Evolutionary conservation across 257 asterid genomes (phyloP), one percentile per base, ranked within the genome.

Genomic region (Forsythia suspensa): DNA sequence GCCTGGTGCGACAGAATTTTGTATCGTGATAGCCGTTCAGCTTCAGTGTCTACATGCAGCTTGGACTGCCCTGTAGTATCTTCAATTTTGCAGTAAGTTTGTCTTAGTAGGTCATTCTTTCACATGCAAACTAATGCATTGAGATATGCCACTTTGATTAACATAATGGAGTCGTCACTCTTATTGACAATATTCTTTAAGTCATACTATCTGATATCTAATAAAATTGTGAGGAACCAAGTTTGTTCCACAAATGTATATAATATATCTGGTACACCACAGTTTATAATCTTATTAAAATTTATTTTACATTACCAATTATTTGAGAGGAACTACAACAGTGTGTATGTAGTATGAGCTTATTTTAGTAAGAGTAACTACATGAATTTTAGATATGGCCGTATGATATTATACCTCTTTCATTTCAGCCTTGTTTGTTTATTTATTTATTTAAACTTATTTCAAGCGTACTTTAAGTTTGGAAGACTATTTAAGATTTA

Each of bases 1-100:
- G 99, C 99, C 52, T 96, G 99, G 99, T 96, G 99, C 81, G 99
- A 96, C 87, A 91, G 99, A 83, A 94, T 96, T 72, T 77, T 96
- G 86, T 94, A 89, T 85, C 97, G 98, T 57, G 99, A 96, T 83
- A 90, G 84, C 82, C 95, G 99, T 51, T 84, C 92, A 68, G 84
- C 89, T 82, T 85, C 94, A 75, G 88, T 44, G 29, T 85, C 97
- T 67, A 71, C 88, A 24, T 96, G 97, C 91, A 88, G 94, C 90
- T 88, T 96, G 82, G 97, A 96, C 69, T 96, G 97, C 84, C 99
- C 99, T 15, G 91, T 96, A 39, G 99, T 90, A 75, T 86, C 96
- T 10, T 88, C 97, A 70, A 80, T 85, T 81, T 67, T 88, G 84
- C 95, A 79, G 99, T 96, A 91, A 87, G 98, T 86, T 59, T 84